Evolutionary conservation across 108 stramenopile genomes (phyloP), one percentile per base, ranked within the genome.

Genomic region (Skeletonema menzelii): DNA sequence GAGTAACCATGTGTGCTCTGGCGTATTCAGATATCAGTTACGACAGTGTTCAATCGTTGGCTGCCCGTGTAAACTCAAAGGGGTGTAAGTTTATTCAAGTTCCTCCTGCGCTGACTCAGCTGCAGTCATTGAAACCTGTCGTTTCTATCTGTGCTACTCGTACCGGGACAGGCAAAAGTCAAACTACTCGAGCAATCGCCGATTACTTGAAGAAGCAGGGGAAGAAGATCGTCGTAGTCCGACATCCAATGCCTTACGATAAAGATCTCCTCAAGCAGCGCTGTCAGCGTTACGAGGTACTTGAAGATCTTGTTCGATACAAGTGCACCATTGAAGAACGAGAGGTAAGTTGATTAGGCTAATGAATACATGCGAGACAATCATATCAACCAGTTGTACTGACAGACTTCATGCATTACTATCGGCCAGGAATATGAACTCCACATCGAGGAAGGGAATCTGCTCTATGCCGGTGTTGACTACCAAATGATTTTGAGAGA

Each of bases 181-280:
- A 82, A 70, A 82, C 80, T 22, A 77, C 80, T 26, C 64, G 80
- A 7, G 75, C 75, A 34, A 65, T 80, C 30, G 79, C 79, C 8
- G 74, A 80, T 32, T 77, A 77, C 44, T 72, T 77, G 64, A 77
- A 77, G 55, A 77, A 72, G 34, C 15, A 67, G 49, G 84, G 84
- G 12, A 72, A 71, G 72, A 81, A 56, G 26, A 56, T 84, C 38
- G 84, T 72, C 34, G 84, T 76, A 1, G 76, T 82, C 0, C 70
- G 84, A 1, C 84, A 84, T 32, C 84, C 84, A 12, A 84, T 84
- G 84, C 84, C 84, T 7, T 84, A 84, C 71, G 84, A 84, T 64
- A 55, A 76, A 56, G 53, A 56, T 31, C 46, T 84, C 15, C 38
- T 77, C 30, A 69, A 58, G 10, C 84, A 84, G 38, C 73, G 84